Evolutionary conservation across 2,329 filamentous ascomycete species (phyloP), one percentile per base, ranked within the genome.

Genomic region (Juglanconis juglandina): DNA sequence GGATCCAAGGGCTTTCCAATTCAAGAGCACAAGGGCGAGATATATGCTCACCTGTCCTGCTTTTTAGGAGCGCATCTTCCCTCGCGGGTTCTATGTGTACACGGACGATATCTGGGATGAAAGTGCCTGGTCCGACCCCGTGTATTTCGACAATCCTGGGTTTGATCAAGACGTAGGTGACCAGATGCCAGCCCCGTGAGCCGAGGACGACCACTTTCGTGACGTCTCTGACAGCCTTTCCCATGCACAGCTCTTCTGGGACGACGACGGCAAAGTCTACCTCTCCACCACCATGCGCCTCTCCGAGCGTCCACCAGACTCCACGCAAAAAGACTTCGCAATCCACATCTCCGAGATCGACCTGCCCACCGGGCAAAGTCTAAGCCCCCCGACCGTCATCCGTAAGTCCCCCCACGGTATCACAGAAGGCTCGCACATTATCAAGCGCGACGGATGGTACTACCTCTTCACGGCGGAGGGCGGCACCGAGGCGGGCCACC

Each of bases 71-170:
- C 72, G 79, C 0, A 78, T 81, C 24, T 82, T 79, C 62, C 80
- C 79, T 0, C 70, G 78, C 0, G 82, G 82, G 0, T 85, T 85
- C 63, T 85, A 81, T 55, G 78, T 84, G 2, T 77, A 72, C 61
- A 84, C 80, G 0, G 72, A 75, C 10, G 75, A 84, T 59, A 83
- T 83, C n/a, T 81, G 77, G 77, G 75, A 82, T 48, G 75, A 77
- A 0, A 68, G 63, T 6, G 72, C 76, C 3, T 85, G 81, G 81
- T 81, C 78, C 4, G 80, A 84, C 50, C 81, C 81, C 0, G 69
- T 81, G 0, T 82, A 79, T 62, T 82, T 84, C 63, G 81, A 84
- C 56, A 79, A 81, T 48, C 73, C 79, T 1, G 80, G 80, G 1
- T 82, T 82, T 57, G 80, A 83, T 62, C 81, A 82, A 67, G 80